These are phyloP conservation scores for Diaporthe sp. DNA, from an alignment of 2,329 filamentous ascomycete genomes.

Conservation along the genomic window DNA sequence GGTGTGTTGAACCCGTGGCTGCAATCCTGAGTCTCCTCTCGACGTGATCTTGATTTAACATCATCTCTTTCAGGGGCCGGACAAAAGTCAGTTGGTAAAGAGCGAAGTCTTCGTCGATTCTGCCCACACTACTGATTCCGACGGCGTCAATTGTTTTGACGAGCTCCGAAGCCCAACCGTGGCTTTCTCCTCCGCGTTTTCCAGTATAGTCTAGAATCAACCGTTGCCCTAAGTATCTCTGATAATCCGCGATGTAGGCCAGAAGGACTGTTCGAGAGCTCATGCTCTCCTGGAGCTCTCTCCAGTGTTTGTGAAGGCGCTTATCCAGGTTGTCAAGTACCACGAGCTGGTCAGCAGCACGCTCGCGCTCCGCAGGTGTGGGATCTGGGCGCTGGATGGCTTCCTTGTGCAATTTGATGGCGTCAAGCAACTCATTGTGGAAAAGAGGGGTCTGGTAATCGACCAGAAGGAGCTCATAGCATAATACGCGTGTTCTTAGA, in stretches of 20 bases:
- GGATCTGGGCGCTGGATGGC: not conserved
- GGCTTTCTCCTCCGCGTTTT: not conserved
- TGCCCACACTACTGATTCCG: not conserved
- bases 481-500: not conserved
- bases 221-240: not conserved
- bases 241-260: not conserved
- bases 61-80: not conserved
- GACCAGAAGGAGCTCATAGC: not conserved
- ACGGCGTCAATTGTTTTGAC: not conserved
- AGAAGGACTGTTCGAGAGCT: not conserved
- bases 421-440: not conserved
- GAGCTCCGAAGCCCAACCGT: not conserved
- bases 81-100: not conserved
- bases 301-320: not conserved
- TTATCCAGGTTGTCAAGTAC: conserved; percentile 3
- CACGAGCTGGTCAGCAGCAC: not conserved
- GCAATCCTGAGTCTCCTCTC: not conserved
- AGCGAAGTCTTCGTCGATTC: not conserved
- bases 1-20: not conserved
- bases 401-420: conserved; percentile 2
- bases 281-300: not conserved
- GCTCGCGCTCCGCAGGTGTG: not conserved
- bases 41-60: conserved; percentile 13
- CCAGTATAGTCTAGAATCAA: not conserved
- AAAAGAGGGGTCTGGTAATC: conserved; percentile 10